Percentiles rank a stretch among this genome's conserved stretches.
Conservation (phyloP, 1,284 basidiomycete species). For the Schizophyllum commune region DNA sequence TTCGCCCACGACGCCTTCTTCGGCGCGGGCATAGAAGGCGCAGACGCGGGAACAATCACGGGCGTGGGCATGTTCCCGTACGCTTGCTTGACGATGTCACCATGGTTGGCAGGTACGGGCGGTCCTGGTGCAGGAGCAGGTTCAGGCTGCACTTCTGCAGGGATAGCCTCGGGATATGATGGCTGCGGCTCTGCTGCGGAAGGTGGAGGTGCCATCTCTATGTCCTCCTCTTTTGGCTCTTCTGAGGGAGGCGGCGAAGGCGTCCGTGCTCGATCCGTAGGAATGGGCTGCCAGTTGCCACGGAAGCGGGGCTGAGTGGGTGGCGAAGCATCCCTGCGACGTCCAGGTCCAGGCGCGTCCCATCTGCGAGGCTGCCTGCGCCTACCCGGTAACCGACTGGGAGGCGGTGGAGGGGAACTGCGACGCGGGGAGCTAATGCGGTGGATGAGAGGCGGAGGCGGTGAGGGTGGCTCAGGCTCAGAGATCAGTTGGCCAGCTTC, state of each 20-base stretch:
- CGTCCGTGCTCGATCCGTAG: neutral
- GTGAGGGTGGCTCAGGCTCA: neutral
- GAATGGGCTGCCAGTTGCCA: too few species aligned
- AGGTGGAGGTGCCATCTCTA: neutral
- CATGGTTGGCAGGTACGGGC: neutral
- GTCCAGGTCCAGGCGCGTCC: neutral
- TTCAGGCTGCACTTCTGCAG: neutral
- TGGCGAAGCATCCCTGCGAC: neutral
- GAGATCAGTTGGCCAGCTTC: neutral
- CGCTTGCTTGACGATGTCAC: neutral
- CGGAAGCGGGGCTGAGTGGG: too few species aligned
- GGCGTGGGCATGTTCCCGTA: neutral
- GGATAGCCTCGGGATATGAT: neutral
- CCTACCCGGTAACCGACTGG: neutral
- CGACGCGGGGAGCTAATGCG: neutral
- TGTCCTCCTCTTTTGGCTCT: neutral
- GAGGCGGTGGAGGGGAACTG: neutral
- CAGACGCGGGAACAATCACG: neutral
- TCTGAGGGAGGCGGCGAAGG: neutral
- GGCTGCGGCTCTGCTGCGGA: neutral
- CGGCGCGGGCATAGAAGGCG: neutral
- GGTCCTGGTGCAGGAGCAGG: neutral
- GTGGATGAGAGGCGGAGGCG: neutral
- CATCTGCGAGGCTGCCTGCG: neutral
- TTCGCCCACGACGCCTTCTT: neutral